Percentiles rank a stretch among this genome's conserved stretches.
These are phyloP conservation scores for Haberlea rhodopensis DNA, from an alignment of 257 asterid genomes.

Conservation along the genomic window DNA sequence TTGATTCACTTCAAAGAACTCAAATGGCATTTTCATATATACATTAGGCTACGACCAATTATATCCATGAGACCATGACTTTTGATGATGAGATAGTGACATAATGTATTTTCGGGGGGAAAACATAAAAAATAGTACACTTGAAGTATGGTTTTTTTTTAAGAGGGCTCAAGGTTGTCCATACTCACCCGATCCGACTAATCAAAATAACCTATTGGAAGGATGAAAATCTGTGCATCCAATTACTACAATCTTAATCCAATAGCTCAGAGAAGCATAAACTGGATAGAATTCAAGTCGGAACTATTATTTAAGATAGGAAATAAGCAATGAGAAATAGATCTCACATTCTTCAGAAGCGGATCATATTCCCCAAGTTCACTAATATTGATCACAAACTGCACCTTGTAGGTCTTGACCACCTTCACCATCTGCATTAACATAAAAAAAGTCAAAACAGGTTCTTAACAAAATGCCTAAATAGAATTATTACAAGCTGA, in stretches of 20 bases:
- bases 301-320: background rate
- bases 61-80: no score
- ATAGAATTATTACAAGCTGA: background rate
- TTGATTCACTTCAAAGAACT: no score
- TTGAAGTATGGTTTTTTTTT: no score
- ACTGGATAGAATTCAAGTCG: background rate
- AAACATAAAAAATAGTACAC: no score
- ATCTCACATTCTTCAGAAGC: conserved; percentile 54
- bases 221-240: background rate
- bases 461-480: background rate
- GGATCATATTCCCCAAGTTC: conserved; percentile 60
- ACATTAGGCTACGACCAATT: no score
- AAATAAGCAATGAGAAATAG: conserved; percentile 16
- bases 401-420: conserved; percentile 40
- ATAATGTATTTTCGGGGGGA: no score
- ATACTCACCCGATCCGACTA: no score
- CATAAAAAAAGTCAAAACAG: conserved; percentile 30
- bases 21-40: background rate
- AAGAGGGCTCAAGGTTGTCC: no score
- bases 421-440: conserved; percentile 54
- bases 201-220: background rate
- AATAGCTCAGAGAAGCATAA: conserved; percentile 8
- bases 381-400: conserved; percentile 44
- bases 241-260: background rate
- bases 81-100: no score